Evolutionary conservation across 148 eudicot genomes (phyloP), one percentile per base, ranked within the genome.

Genomic region (Silene latifolia): DNA sequence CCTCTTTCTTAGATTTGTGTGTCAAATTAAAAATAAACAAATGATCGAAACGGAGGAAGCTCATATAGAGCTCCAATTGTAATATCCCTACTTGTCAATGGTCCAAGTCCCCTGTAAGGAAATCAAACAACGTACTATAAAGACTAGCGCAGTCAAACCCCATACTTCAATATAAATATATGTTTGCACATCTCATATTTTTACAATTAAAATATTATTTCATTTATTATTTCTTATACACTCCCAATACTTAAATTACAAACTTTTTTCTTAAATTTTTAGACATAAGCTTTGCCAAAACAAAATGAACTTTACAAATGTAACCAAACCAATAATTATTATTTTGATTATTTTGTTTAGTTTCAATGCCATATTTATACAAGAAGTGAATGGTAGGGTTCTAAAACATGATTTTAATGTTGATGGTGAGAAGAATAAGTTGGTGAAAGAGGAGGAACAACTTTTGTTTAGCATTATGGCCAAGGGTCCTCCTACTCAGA

Each of bases 331-430:
- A 6, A 19, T 71, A 48, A 5, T 65, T 5, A 64, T 70, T n/a
- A n/a, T n/a, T n/a, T n/a, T 75, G 29, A 19, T 35, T 54, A 29
- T 75, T 67, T 66, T 75, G 32, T 48, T 75, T 42, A 23, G 56
- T 48, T 63, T 48, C 48, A 14, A 17, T 63, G 59, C 15, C 19
- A 20, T 44, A 11, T 58, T 75, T 56, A 58, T 76, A 76, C 56
- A 76, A 42, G 32, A 35, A 51, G 78, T 15, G 44, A 21, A 76
- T 59, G 19, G 73, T 61, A 76, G 78, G 39, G 35, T 69, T 42
- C 20, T 76, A 23, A 75, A 66, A 14, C 73, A 67, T 27, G 24
- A 58, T 5, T 58, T 58, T 13, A 25, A 3, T 23, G 72, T 19
- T 13, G 44, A 67, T 39, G 32, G 13, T 66, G 23, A 20, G 51